Conservation (phyloP, 2,329 filamentous ascomycete genomes). For the Pseudocercospora fijiensis region DNA sequence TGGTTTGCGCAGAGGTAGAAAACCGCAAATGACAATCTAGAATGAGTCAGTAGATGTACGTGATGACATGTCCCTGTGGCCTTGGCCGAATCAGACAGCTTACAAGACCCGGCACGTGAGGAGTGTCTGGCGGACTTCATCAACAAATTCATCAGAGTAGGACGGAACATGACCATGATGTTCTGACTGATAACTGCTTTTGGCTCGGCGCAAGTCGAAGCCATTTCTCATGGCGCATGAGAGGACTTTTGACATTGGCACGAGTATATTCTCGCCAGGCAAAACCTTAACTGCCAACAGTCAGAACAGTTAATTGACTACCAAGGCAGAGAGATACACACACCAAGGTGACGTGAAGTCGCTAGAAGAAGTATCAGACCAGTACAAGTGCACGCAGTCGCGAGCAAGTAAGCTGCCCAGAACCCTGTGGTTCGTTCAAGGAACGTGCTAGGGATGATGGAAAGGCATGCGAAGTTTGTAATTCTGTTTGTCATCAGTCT, state of each 20-base stretch:
- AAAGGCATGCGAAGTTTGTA: slow-evolving; percentile 18
- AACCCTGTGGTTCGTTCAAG: slow-evolving; percentile 14
- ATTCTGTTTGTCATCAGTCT: slow-evolving; percentile 6
- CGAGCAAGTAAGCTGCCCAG: slow-evolving; percentile 16
- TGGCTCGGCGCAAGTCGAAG: slow-evolving; percentile 10
- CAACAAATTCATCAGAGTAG: slow-evolving; percentile 36
- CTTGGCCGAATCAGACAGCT: too few species aligned
- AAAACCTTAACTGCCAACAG: slow-evolving; percentile 11
- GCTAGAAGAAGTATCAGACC: not conserved
- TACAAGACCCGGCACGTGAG: slow-evolving; percentile 18
- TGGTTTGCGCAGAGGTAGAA: slow-evolving; percentile 43
- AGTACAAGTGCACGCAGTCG: slow-evolving; percentile 5
- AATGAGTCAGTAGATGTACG: slow-evolving; percentile 21
- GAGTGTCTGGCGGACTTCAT: slow-evolving; percentile 29
- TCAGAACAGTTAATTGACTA: not conserved
- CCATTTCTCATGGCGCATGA: slow-evolving; percentile 10
- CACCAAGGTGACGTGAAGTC: not conserved
- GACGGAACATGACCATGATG: not conserved
- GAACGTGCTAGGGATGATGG: slow-evolving; percentile 13
- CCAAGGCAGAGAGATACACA: not conserved
- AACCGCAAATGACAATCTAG: slow-evolving; percentile 36
- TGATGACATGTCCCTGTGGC: too few species aligned
- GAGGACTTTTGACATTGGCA: slow-evolving; percentile 12
- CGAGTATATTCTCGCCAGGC: slow-evolving; percentile 14
- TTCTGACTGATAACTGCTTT: slow-evolving; percentile 7